phyloP scores from a whole-genome alignment of 2,329 filamentous ascomycete genomes.

The Rhexocercosporidium sp. region DNA sequence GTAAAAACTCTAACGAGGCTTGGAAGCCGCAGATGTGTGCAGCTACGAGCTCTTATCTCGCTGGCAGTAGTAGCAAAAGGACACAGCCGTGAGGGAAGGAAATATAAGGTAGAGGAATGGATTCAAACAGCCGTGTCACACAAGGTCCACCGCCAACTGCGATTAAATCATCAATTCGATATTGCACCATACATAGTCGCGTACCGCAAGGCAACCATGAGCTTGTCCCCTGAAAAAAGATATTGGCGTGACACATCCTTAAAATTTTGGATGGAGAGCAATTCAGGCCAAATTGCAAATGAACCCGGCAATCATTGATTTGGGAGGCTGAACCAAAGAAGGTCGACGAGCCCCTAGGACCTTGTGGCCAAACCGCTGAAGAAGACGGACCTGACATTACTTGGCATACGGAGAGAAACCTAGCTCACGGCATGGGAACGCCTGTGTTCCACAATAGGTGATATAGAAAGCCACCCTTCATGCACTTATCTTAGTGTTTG shows the following conservation, averaged over 20 bases:
- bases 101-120: constrained; percentile 19
- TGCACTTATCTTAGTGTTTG: constrained; percentile 3
- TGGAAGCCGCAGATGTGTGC: constrained; percentile 5
- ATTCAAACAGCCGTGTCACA: constrained; percentile 22
- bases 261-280: neutral
- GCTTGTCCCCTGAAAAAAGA: neutral
- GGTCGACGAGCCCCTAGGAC: constrained; percentile 4
- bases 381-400: constrained; percentile 6
- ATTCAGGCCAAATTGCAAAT: neutral
- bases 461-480: constrained; percentile 14
- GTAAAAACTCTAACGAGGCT: neutral
- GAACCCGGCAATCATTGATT: neutral
- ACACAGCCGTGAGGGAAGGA: constrained; percentile 23
- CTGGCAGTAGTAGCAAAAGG: constrained; percentile 10
- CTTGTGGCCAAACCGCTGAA: neutral
- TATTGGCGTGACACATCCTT: constrained; percentile 13
- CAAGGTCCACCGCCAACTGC: constrained; percentile 10
- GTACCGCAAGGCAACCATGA: constrained; percentile 15
- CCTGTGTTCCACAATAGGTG: constrained; percentile 17
- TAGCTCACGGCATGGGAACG: constrained; percentile 21
- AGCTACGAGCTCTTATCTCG: constrained; percentile 25
- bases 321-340: neutral
- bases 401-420: constrained; percentile 13
- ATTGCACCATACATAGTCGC: constrained; percentile 23
- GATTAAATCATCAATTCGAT: constrained; percentile 24